Conservation (phyloP, 768 basidiomycete species). For the Boletus barrowsii region DNA sequence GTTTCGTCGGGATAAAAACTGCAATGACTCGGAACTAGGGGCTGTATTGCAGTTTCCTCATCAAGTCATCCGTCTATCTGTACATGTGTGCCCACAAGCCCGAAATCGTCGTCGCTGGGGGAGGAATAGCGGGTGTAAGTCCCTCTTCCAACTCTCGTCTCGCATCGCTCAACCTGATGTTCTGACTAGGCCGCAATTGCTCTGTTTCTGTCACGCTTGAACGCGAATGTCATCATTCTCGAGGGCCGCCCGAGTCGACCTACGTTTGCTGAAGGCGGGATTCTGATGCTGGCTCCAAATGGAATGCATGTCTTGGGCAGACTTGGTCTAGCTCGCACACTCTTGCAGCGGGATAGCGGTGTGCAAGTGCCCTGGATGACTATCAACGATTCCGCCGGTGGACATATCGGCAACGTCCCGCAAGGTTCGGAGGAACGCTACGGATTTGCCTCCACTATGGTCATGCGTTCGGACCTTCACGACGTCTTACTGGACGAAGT, state of each 20-base stretch:
- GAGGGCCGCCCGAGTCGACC: constrained; percentile 21
- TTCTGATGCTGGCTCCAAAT: constrained; percentile 29
- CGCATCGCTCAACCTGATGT: neutral
- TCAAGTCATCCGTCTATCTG: neutral
- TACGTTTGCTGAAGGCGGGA: constrained; percentile 20
- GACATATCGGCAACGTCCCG: constrained; percentile 20
- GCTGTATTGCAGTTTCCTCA: neutral
- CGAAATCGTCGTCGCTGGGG: constrained; percentile 28
- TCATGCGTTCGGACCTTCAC: constrained; percentile 31
- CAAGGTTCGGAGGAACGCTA: constrained; percentile 28
- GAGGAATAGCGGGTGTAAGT: constrained; percentile 28
- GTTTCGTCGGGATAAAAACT: constrained; percentile 7
- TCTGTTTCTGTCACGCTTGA: constrained; percentile 25
- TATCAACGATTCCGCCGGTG: constrained; percentile 22
- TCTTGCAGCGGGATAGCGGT: constrained; percentile 23
- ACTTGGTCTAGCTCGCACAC: constrained; percentile 22
- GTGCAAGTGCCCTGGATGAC: constrained; percentile 18
- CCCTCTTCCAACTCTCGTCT: neutral
- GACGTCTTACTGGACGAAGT: constrained; percentile 31
- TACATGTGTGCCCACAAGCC: constrained; percentile 16
- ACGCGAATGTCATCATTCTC: constrained; percentile 18
- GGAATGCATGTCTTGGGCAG: constrained; percentile 29
- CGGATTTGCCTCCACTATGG: constrained; percentile 25
- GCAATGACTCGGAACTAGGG: neutral
- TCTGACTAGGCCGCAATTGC: constrained; percentile 17